Conservation (phyloP, 2,329 filamentous ascomycete species). For the Dactylellina haptotyla region DNA sequence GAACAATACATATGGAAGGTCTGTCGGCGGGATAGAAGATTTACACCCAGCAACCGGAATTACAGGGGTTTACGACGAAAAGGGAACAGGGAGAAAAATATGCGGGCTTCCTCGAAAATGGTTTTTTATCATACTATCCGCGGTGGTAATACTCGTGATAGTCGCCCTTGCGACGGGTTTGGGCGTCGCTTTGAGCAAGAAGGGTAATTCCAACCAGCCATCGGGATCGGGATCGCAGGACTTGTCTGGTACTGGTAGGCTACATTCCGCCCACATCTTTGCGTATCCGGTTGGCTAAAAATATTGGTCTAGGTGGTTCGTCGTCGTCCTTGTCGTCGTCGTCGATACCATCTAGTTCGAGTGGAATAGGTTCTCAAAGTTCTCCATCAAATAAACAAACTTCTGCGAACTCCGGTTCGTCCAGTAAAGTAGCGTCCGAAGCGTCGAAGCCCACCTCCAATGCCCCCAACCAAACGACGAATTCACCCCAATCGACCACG, state of each 20-base stretch:
- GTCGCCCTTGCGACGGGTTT: slow-evolving; percentile 22
- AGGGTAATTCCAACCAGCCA: neutral
- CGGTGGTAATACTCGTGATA: slow-evolving; percentile 11
- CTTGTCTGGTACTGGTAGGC: neutral
- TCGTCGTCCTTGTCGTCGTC: too few species aligned
- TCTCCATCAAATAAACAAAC: neutral
- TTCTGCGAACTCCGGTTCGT: neutral
- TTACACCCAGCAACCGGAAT: neutral
- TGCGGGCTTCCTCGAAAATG: slow-evolving; percentile 25
- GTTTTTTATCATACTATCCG: slow-evolving; percentile 33
- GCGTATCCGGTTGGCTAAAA: too few species aligned
- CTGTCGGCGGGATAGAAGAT: neutral
- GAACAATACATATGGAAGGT: neutral
- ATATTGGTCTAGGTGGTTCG: too few species aligned
- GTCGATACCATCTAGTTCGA: too few species aligned
- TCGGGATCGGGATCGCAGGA: neutral
- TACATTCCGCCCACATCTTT: too few species aligned
- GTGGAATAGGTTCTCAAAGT: neutral
- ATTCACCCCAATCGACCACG: neutral
- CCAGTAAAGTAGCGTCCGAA: neutral
- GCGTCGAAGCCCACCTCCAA: neutral
- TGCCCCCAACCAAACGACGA: neutral
- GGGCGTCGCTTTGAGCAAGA: slow-evolving; percentile 37
- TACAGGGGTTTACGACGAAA: neutral
- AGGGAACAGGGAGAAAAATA: slow-evolving; percentile 18